Conservation (phyloP, 2,329 filamentous ascomycete species). For the Ceratocystis variospora region DNA sequence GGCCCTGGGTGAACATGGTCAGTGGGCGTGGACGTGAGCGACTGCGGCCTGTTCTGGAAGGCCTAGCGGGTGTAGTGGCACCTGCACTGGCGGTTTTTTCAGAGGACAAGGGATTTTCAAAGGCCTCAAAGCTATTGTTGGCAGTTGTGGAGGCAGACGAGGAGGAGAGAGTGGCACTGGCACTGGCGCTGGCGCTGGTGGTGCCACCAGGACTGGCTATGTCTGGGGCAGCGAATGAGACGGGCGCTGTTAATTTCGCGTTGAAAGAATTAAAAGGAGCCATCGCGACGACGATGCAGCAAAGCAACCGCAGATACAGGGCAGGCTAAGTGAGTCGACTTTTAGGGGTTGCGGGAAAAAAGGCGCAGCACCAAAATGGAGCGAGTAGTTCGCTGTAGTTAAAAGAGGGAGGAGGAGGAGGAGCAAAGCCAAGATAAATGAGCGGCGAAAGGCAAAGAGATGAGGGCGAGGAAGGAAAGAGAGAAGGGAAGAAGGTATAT, state of each 20-base stretch:
- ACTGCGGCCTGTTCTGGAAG: slow-evolving; percentile 4
- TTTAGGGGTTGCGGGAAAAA: background rate
- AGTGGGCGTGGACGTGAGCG: slow-evolving; percentile 12
- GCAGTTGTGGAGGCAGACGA: background rate
- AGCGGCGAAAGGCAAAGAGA: background rate
- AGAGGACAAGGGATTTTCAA: background rate
- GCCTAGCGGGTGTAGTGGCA: background rate
- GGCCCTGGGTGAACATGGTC: slow-evolving; percentile 9
- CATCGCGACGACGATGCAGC: background rate
- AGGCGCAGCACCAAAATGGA: background rate
- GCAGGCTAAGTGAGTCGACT: background rate
- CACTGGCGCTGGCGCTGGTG: background rate
- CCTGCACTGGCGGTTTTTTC: background rate
- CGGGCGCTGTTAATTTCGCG: background rate
- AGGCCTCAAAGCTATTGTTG: background rate
- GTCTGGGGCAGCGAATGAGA: background rate
- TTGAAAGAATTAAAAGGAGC: background rate
- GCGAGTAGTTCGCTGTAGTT: background rate
- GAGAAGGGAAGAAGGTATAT: background rate
- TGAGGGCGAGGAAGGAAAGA: background rate
- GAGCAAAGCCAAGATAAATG: background rate
- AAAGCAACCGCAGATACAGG: background rate
- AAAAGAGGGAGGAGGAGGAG: background rate
- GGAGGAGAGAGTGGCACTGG: background rate
- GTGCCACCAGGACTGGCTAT: background rate